These are phyloP conservation scores for Amaranthus hypochondriacus DNA, from an alignment of 148 eudicot species.

Conservation along the genomic window DNA sequence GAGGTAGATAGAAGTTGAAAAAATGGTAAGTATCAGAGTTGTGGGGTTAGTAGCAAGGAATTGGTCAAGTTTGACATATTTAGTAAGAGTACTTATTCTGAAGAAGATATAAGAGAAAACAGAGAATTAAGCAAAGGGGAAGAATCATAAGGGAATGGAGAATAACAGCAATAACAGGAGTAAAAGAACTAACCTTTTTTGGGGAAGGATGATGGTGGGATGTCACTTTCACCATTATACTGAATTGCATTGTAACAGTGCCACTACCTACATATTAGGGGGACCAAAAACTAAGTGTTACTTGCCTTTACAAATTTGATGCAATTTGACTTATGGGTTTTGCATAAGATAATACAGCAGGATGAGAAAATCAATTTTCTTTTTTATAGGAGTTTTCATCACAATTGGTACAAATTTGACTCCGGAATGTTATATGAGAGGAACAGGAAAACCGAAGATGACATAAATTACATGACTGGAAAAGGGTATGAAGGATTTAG, in stretches of 20 bases:
- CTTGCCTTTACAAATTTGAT: conserved; percentile 16
- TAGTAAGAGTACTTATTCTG: conserved; percentile 17
- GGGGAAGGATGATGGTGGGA: conserved; percentile 21
- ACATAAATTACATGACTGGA: neutral
- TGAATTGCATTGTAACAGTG: conserved; percentile 13
- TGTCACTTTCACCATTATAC: conserved; percentile 26
- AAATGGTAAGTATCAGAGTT: conserved; percentile 15
- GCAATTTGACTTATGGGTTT: conserved; percentile 12
- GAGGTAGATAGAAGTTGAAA: conserved; percentile 13
- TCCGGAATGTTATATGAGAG: neutral
- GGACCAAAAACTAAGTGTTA: conserved; percentile 30
- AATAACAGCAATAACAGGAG: conserved; percentile 25
- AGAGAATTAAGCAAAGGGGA: conserved; percentile 27
- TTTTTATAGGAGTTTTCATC: neutral
- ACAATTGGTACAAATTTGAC: neutral
- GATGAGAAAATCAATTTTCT: neutral
- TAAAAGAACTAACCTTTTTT: conserved; percentile 28
- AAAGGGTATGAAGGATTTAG: neutral
- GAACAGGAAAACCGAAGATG: neutral
- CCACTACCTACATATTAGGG: conserved; percentile 29
- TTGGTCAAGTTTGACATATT: conserved; percentile 15
- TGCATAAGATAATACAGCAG: neutral
- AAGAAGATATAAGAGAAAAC: conserved; percentile 21
- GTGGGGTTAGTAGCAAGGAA: conserved; percentile 22
- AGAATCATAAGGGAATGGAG: conserved; percentile 6